A percentile compares a stretch with the other conserved stretches of the same genome.
These are phyloP conservation scores for Termitomyces sp. DNA, from an alignment of 768 basidiomycete genomes.

Conservation along the genomic window DNA sequence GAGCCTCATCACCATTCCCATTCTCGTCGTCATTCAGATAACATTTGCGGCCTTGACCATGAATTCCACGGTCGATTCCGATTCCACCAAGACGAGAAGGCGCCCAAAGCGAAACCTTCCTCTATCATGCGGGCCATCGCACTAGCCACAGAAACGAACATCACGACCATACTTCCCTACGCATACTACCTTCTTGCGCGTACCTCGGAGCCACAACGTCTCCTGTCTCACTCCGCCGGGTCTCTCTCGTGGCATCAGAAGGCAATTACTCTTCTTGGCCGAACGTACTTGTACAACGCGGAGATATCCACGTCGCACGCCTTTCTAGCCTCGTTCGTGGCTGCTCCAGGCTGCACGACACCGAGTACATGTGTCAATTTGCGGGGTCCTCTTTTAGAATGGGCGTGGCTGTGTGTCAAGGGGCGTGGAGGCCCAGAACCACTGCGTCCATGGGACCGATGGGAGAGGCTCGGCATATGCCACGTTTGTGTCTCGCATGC, in stretches of 20 bases:
- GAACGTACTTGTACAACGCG: slow-evolving; percentile 35
- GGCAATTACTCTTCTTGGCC: slow-evolving; percentile 33
- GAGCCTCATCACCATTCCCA: neutral
- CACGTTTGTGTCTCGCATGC: neutral
- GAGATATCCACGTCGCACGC: slow-evolving; percentile 36
- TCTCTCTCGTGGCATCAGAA: slow-evolving; percentile 40
- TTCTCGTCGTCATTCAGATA: slow-evolving; percentile 2
- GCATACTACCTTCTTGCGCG: slow-evolving; percentile 46
- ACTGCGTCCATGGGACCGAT: slow-evolving; percentile 9
- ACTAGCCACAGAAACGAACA: slow-evolving; percentile 37
- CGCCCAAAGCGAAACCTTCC: slow-evolving; percentile 31
- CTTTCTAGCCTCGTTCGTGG: slow-evolving; percentile 36
- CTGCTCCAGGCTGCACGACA: slow-evolving; percentile 25
- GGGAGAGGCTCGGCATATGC: slow-evolving; percentile 3
- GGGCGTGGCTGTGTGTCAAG: slow-evolving; percentile 34
- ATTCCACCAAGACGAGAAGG: slow-evolving; percentile 5
- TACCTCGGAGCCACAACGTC: slow-evolving; percentile 29
- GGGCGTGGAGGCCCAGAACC: slow-evolving; percentile 23
- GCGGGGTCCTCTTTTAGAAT: slow-evolving; percentile 37
- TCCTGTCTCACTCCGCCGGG: slow-evolving; percentile 29
- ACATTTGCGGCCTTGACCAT: neutral
- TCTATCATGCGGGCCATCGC: slow-evolving; percentile 40
- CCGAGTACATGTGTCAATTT: slow-evolving; percentile 27
- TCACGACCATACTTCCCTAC: slow-evolving; percentile 40
- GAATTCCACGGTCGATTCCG: slow-evolving; percentile 7